Conservation (phyloP, 2,329 filamentous ascomycete genomes). For the Stagonosporopsis chrysanthemi region DNA sequence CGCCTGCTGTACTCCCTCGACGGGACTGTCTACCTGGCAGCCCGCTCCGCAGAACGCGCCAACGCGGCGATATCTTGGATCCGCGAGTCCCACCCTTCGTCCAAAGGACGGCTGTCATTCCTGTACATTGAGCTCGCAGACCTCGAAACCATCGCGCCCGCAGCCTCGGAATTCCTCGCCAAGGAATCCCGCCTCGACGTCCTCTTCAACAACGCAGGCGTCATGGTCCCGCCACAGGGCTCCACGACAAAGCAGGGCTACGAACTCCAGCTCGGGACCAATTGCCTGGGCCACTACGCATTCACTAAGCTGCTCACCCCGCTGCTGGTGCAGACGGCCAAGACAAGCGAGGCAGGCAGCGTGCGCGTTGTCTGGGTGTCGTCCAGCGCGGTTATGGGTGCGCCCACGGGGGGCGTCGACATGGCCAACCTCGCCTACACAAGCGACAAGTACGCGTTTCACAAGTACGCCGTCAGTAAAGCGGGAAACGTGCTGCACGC, state of each 20-base stretch:
- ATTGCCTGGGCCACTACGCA: conserved; percentile 52
- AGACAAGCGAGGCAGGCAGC: conserved; percentile 25
- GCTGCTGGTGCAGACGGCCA: conserved; percentile 42
- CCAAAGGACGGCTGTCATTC: conserved; percentile 28
- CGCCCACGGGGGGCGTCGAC: conserved; percentile 27
- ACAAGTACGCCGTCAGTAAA: conserved; percentile 38
- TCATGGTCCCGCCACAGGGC: conserved; percentile 41
- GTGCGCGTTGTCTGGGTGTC: conserved; percentile 50
- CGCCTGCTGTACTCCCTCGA: conserved; percentile 63
- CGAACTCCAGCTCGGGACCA: conserved; percentile 50
- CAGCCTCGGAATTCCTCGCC: conserved; percentile 48
- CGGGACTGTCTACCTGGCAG: conserved; percentile 64
- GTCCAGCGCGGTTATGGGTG: conserved; percentile 16
- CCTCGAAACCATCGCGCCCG: conserved; percentile 47
- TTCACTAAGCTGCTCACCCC: conserved; percentile 52
- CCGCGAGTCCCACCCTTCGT: conserved; percentile 33
- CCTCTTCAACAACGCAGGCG: conserved; percentile 49
- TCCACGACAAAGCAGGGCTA: conserved; percentile 32
- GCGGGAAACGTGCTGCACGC: conserved; percentile 40
- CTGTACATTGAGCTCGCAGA: conserved; percentile 53
- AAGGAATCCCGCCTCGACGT: conserved; percentile 54
- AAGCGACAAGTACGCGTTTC: conserved; percentile 1
- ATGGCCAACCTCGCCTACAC: conserved; percentile 29
- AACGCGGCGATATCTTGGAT: conserved; percentile 59
- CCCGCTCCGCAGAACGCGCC: conserved; percentile 50